Base-by-base conservation (phyloP, 2,329 filamentous ascomycete genomes). In the Blumeriella jaapii region DNA sequence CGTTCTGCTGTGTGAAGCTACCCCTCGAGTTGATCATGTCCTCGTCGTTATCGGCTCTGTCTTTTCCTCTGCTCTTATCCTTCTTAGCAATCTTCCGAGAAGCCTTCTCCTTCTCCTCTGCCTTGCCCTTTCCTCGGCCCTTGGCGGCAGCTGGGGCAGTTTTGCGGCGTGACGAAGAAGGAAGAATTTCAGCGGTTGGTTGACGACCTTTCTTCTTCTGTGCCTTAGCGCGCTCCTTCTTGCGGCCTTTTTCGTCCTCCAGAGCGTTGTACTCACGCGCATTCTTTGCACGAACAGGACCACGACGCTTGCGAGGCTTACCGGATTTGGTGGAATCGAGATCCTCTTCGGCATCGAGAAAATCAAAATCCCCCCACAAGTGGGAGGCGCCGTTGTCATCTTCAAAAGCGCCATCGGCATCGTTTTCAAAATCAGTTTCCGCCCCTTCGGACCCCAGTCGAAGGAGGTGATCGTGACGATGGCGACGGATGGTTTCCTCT, bases 151-250 rank as follows among this genome's bases (percentile, higher is more conserved):
- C 11, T 22, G 14, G 7, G n/a, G n/a, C n/a, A n/a, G n/a, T n/a
- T n/a, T n/a, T n/a, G n/a, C n/a, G n/a, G n/a, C n/a, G n/a, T n/a
- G n/a, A n/a, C n/a, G n/a, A n/a, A n/a, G n/a, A n/a, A n/a, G n/a
- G n/a, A n/a, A n/a, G n/a, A n/a, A n/a, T n/a, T n/a, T n/a, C n/a
- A n/a, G 24, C 22, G 13, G 8, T 19, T 6, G 30, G 22, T 13
- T 35, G 22, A 14, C 15, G 29, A 14, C 13, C 31, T 27, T 37
- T 50, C 32, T 47, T 45, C 32, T 48, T 48, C 15, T 37, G 38
- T 3, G 30, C 18, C 35, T 48, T 51, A 7, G 17, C 36, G 3
- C 44, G 36, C 15, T 47, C 45, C 23, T 49, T 52, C 15, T 45
- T 40, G 11, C 26, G 29, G 7, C 32, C n/a, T 13, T 30, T 25